These are phyloP conservation scores for Trichoderma orchidacearum DNA, from an alignment of 495 filamentous ascomycete species.

Conservation along the genomic window DNA sequence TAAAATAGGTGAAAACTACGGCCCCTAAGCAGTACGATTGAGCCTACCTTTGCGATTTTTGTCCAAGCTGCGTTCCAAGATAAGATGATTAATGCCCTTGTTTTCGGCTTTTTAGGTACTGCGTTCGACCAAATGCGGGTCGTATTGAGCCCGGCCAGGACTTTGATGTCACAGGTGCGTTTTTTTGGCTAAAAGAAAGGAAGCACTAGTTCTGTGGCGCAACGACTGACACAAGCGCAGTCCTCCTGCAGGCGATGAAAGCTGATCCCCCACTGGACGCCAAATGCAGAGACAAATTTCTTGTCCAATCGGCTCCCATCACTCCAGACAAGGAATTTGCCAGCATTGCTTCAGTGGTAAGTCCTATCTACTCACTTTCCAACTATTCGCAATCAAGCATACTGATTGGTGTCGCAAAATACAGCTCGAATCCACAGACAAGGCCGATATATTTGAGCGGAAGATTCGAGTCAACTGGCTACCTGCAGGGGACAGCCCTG, in stretches of 20 bases:
- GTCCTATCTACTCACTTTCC: slow-evolving; percentile 8
- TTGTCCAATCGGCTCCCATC: slow-evolving; percentile 87
- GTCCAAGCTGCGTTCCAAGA: background rate
- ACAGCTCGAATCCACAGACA: slow-evolving; percentile 68
- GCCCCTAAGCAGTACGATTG: slow-evolving; percentile 88
- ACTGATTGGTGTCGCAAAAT: slow-evolving; percentile 10
- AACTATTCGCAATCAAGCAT: slow-evolving; percentile 8
- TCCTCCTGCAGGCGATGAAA: slow-evolving; percentile 95
- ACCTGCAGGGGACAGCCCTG: slow-evolving; percentile 17
- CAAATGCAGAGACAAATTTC: slow-evolving; percentile 93
- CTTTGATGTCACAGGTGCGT: slow-evolving; percentile 84
- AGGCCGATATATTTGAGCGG: slow-evolving; percentile 69
- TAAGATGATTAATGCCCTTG: background rate
- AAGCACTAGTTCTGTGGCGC: background rate
- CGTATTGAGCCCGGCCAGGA: slow-evolving; percentile 77
- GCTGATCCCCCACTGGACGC: slow-evolving; percentile 74
- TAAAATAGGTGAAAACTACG: slow-evolving; percentile 91
- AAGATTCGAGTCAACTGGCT: slow-evolving; percentile 93
- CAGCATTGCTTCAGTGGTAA: slow-evolving; percentile 67
- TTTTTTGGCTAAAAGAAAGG: background rate
- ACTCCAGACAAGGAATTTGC: slow-evolving; percentile 69
- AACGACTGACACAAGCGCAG: slow-evolving; percentile 29
- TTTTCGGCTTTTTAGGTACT: slow-evolving; percentile 51
- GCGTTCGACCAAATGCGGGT: slow-evolving; percentile 92
- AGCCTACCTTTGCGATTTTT: slow-evolving; percentile 2